Percentiles rank a stretch among this genome's conserved stretches.
Evolutionary conservation across 2,329 filamentous ascomycete genomes (phyloP).

Genomic region (Clarireedia paspali): DNA sequence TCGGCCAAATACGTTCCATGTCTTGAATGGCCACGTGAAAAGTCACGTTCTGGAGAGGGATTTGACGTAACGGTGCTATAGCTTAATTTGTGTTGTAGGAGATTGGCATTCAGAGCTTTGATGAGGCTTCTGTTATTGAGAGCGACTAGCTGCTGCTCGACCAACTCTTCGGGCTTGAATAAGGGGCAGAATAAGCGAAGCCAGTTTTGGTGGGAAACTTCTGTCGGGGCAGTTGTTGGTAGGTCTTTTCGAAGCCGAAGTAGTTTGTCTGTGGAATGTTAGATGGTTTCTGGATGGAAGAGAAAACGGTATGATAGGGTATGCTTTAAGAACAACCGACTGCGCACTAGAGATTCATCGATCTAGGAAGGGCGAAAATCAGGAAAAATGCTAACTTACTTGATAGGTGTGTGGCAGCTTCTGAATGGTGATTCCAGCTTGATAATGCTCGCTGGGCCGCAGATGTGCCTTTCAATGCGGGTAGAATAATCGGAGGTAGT

Average conservation of each 20-base stretch:
- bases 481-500: constrained; percentile 18
- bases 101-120: constrained; percentile 43
- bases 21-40: constrained; percentile 39
- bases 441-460: constrained; percentile 16
- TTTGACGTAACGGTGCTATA: constrained; percentile 3
- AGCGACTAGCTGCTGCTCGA: constrained; percentile 46
- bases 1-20: constrained; percentile 43
- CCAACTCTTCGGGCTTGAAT: constrained; percentile 46
- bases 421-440: constrained; percentile 9
- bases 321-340: background rate
- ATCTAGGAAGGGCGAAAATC: background rate
- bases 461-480: constrained; percentile 23
- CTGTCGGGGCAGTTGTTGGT: constrained; percentile 39
- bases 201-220: constrained; percentile 37
- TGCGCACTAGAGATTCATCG: background rate
- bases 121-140: constrained; percentile 37
- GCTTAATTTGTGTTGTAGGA: constrained; percentile 32
- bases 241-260: constrained; percentile 55
- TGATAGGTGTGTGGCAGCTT: background rate
- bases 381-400: background rate
- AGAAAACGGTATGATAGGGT: background rate
- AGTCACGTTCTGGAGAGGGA: constrained; percentile 3
- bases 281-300: constrained; percentile 1
- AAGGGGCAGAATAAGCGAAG: constrained; percentile 45
- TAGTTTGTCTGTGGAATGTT: constrained; percentile 37